Conservation (phyloP, 2,329 filamentous ascomycete species). For the Grosmannia serpens region DNA sequence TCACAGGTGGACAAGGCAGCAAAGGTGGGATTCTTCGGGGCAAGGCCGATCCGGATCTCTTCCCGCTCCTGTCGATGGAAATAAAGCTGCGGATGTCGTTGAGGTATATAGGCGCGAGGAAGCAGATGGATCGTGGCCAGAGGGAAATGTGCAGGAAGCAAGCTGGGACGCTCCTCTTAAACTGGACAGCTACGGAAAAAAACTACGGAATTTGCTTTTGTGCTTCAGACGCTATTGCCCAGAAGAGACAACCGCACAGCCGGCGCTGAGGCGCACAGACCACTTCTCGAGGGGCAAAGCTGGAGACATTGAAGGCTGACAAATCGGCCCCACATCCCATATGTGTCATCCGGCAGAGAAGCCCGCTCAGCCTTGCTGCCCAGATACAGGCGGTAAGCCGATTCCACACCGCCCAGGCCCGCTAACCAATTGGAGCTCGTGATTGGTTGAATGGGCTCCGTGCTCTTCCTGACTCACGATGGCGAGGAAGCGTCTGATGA, state of each 20-base stretch:
- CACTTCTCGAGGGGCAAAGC: background rate
- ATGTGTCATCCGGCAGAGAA: background rate
- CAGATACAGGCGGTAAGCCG: too few species aligned
- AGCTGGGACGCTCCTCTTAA: background rate
- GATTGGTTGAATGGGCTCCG: background rate
- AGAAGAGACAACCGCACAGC: background rate
- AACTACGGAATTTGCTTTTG: background rate
- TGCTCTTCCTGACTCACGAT: background rate
- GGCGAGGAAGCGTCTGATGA: background rate
- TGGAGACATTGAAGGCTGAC: background rate
- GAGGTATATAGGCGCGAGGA: background rate
- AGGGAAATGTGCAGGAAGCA: background rate
- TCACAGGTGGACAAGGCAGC: background rate
- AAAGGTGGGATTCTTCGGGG: too few species aligned
- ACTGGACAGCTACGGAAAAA: background rate
- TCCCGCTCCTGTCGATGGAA: too few species aligned
- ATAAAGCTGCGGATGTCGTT: background rate
- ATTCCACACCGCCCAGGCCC: background rate
- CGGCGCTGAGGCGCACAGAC: background rate
- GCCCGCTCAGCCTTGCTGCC: background rate
- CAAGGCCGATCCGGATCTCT: too few species aligned
- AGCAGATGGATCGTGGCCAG: background rate
- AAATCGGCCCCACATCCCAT: background rate
- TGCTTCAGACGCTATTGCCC: background rate
- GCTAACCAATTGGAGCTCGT: background rate